phyloP scores from a whole-genome alignment of 2,329 filamentous ascomycete genomes.

The Lachnellula hyalina region DNA sequence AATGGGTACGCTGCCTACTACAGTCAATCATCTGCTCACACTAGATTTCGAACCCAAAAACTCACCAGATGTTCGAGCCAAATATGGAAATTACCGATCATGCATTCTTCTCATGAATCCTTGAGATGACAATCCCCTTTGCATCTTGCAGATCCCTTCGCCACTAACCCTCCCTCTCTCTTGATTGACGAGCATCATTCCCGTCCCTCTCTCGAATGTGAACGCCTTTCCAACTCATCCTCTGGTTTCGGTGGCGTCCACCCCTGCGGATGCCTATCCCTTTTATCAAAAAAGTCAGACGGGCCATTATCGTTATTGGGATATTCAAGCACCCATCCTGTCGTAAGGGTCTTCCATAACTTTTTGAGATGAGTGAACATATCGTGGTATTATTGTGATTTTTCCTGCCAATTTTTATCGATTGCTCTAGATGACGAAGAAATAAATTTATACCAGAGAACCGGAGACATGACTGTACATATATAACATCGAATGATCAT shows the following conservation, averaged over 20 bases:
- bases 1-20: too few relatives aligned
- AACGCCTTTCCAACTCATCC: neutral
- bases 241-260: neutral
- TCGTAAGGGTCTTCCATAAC: slow-evolving; percentile 19
- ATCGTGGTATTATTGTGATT: neutral
- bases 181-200: neutral
- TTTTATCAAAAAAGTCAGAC: slow-evolving; percentile 21
- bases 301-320: slow-evolving; percentile 14
- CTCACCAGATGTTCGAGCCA: too few relatives aligned
- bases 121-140: neutral
- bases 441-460: neutral
- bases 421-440: neutral
- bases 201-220: neutral
- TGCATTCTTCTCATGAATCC: too few relatives aligned
- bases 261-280: slow-evolving; percentile 4
- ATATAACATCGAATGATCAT: neutral
- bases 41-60: too few relatives aligned
- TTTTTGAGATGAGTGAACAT: slow-evolving; percentile 5
- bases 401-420: neutral
- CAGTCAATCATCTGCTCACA: too few relatives aligned
- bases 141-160: neutral
- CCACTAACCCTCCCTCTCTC: neutral
- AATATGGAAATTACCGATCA: too few relatives aligned
- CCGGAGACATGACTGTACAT: neutral
- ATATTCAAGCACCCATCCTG: slow-evolving; percentile 23